phyloP scores from a whole-genome alignment of 2,329 filamentous ascomycete genomes.

The Colletotrichum sp. region DNA sequence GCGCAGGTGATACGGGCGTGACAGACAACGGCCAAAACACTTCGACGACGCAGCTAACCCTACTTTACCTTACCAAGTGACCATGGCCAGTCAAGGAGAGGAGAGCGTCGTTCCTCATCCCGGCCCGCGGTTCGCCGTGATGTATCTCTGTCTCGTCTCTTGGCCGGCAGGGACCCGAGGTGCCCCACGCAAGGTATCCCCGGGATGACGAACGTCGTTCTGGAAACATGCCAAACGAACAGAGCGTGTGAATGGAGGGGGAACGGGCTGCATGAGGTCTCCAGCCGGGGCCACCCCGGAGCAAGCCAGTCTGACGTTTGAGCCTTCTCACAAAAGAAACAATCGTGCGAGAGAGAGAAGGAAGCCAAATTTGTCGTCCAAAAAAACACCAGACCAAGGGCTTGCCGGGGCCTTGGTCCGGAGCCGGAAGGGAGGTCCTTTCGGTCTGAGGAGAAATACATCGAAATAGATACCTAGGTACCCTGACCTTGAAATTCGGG shows the following conservation, averaged over 20 bases:
- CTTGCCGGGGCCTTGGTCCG: constrained; percentile 1
- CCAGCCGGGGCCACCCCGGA: constrained; percentile 1
- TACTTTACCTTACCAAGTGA: not conserved
- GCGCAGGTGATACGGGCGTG: constrained; percentile 9
- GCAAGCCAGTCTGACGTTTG: not conserved
- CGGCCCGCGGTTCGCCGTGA: not conserved
- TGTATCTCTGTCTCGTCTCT: not conserved
- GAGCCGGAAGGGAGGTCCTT: constrained; percentile 3
- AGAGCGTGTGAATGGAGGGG: not conserved
- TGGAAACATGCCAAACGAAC: not conserved
- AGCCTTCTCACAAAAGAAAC: not conserved
- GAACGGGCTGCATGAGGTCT: not conserved
- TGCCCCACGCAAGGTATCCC: constrained; percentile 11
- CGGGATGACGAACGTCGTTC: constrained; percentile 15
- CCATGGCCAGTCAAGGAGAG: not conserved
- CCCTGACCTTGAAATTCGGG: not conserved
- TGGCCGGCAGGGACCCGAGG: constrained; percentile 13
- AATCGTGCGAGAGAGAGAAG: not conserved
- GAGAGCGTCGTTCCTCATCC: not conserved
- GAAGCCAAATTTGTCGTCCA: not conserved
- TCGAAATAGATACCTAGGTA: not conserved
- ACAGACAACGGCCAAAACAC: not conserved
- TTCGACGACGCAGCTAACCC: not conserved
- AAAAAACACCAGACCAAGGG: not conserved
- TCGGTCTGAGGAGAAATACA: not conserved